Evolutionary conservation across 352 stramenopile species (phyloP).

Genomic region (Aphanomyces astaci): DNA sequence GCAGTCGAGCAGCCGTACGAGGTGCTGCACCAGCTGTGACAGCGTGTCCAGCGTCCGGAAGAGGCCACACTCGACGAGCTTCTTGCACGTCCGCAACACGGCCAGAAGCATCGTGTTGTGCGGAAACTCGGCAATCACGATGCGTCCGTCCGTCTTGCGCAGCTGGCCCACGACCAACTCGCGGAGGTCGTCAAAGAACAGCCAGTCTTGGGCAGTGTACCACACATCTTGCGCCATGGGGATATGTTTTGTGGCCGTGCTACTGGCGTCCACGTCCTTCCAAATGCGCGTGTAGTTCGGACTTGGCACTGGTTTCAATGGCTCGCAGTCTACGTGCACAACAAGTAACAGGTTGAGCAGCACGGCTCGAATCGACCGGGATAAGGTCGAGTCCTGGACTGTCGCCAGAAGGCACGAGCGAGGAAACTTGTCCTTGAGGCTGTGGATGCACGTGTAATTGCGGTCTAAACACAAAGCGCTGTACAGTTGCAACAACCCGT

Average conservation of each 20-base stretch:
- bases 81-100: slow-evolving; percentile 42
- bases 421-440: slow-evolving; percentile 53
- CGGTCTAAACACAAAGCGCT: slow-evolving; percentile 59
- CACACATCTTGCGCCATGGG: neutral
- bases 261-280: slow-evolving; percentile 35
- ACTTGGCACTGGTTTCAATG: slow-evolving; percentile 46
- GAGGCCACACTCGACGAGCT: slow-evolving; percentile 63
- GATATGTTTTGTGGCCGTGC: neutral
- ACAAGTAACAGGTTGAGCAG: slow-evolving; percentile 60
- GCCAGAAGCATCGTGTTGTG: slow-evolving; percentile 57
- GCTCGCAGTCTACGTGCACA: slow-evolving; percentile 61
- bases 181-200: slow-evolving; percentile 47
- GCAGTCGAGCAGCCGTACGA: slow-evolving; percentile 38
- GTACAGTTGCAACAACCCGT: slow-evolving; percentile 59
- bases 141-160: slow-evolving; percentile 32
- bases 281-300: slow-evolving; percentile 65
- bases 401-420: slow-evolving; percentile 41
- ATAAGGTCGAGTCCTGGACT: slow-evolving; percentile 39
- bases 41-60: slow-evolving; percentile 39
- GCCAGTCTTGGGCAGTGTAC: slow-evolving; percentile 25
- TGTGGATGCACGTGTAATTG: slow-evolving; percentile 71
- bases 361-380: slow-evolving; percentile 50
- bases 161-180: slow-evolving; percentile 42
- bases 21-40: slow-evolving; percentile 24
- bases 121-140: slow-evolving; percentile 45